Base-by-base conservation (phyloP, 2,329 filamentous ascomycete species). In the Xylaria sp. region DNA sequence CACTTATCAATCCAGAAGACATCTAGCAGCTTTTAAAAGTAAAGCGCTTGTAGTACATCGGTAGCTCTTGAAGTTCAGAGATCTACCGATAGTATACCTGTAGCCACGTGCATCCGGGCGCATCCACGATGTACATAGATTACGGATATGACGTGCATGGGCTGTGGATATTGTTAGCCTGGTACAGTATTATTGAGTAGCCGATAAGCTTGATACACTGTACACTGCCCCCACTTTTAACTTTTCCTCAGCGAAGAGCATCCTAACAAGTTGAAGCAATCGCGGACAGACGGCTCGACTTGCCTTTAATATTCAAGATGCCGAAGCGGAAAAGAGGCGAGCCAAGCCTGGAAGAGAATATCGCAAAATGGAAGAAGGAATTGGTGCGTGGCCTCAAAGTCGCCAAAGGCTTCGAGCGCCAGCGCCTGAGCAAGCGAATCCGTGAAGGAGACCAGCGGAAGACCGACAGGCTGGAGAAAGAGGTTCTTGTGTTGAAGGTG, bases 331-430 rank as follows among this genome's bases (percentile, higher is more conserved):
- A 90, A 81, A 82, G 88, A 71, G 89, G 86, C 65, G 82, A 85
- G 54, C 78, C 81, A 34, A 81, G 77, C 65, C 79, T 88, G 54
- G 81, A 84, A 8, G 81, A 84, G 8, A 83, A 84, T 69, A 81
- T 90, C n/a, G 79, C 82, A 8, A 85, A 86, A 72, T 82, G 85
- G 74, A 84, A 85, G 71, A 88, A 88, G 75, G 84, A 89, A 42
- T 82, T 95, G 8, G 85, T 85, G 69, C 86, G 88, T 66, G 90
- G 90, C 0, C 84, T 95, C 68, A 93, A 93, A 79, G 83, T 85
- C 11, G 90, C 90, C 65, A 93, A 92, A 77, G 90, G 90, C 55
- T 91, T 93, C 76, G 92, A 95, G 82, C 86, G 92, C 54, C 93
- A 95, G 80, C 92, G 93, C 71, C 85, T 92, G 68, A 86, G 90